These are phyloP conservation scores for Grosmannia serpens DNA, from an alignment of 2,329 filamentous ascomycete species.

Conservation along the genomic window DNA sequence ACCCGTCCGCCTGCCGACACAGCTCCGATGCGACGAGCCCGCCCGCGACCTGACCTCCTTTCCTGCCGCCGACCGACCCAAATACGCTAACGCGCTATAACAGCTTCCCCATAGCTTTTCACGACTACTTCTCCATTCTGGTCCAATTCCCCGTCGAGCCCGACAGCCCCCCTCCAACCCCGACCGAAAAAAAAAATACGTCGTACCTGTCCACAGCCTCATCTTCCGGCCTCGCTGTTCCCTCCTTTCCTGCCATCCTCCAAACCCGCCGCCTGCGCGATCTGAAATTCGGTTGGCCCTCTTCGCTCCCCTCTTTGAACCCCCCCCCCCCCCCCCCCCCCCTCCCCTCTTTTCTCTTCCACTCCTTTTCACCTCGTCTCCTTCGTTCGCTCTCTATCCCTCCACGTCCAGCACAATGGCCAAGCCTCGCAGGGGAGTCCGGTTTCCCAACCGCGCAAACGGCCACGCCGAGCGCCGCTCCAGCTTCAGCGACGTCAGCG, in stretches of 20 bases:
- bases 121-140: neutral
- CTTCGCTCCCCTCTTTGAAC: no score
- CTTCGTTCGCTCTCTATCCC: neutral
- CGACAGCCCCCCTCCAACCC: conserved; percentile 1
- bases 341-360: neutral
- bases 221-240: no score
- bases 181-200: neutral
- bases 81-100: neutral
- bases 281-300: neutral
- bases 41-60: neutral
- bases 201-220: neutral
- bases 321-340: neutral
- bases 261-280: no score
- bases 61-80: neutral
- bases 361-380: neutral
- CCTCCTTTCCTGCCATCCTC: neutral
- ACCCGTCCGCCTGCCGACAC: no score
- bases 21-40: neutral
- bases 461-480: conserved; percentile 45
- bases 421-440: conserved; percentile 38
- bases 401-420: conserved; percentile 15
- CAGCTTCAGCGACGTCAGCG: conserved; percentile 53
- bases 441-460: conserved; percentile 42
- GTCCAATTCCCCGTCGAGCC: neutral
- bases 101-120: conserved; percentile 1